A percentile compares a stretch with the other conserved stretches of the same genome.
Conservation (phyloP, 495 filamentous ascomycete species). For the Lophiostoma macrostomum region DNA sequence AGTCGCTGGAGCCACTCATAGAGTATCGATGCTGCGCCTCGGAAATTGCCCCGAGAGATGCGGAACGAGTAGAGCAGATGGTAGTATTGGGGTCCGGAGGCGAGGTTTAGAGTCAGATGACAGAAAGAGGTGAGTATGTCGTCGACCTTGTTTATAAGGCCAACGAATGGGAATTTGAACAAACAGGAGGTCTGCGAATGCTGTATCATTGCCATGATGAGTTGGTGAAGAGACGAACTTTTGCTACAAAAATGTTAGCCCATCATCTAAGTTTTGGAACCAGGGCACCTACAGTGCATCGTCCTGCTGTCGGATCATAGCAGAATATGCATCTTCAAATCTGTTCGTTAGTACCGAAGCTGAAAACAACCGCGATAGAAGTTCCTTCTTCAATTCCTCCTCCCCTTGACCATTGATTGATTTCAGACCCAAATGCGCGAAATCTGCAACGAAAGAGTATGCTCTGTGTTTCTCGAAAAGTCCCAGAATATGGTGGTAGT, state of each 20-base stretch:
- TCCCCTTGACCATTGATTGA: slow-evolving; percentile 17
- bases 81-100: slow-evolving; percentile 62
- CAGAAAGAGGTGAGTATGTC: slow-evolving; percentile 66
- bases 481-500: slow-evolving; percentile 79
- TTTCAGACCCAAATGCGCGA: slow-evolving; percentile 74
- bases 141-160: slow-evolving; percentile 73
- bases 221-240: slow-evolving; percentile 57
- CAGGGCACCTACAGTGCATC: slow-evolving; percentile 49
- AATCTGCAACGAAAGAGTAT: slow-evolving; percentile 77
- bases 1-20: slow-evolving; percentile 64
- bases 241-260: slow-evolving; percentile 41
- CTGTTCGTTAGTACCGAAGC: slow-evolving; percentile 71
- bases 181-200: slow-evolving; percentile 52
- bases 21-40: slow-evolving; percentile 78
- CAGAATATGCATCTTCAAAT: slow-evolving; percentile 78
- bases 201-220: slow-evolving; percentile 70
- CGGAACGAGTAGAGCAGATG: slow-evolving; percentile 88
- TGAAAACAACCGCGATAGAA: slow-evolving; percentile 79
- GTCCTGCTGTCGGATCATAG: slow-evolving; percentile 68
- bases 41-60: slow-evolving; percentile 76
- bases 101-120: slow-evolving; percentile 55
- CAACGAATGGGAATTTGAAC: slow-evolving; percentile 71
- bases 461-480: slow-evolving; percentile 75
- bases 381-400: slow-evolving; percentile 50
- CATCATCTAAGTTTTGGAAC: background rate